Evolutionary conservation across 169 alveolate genomes (phyloP).

Genomic region (Plasmodium inui): DNA sequence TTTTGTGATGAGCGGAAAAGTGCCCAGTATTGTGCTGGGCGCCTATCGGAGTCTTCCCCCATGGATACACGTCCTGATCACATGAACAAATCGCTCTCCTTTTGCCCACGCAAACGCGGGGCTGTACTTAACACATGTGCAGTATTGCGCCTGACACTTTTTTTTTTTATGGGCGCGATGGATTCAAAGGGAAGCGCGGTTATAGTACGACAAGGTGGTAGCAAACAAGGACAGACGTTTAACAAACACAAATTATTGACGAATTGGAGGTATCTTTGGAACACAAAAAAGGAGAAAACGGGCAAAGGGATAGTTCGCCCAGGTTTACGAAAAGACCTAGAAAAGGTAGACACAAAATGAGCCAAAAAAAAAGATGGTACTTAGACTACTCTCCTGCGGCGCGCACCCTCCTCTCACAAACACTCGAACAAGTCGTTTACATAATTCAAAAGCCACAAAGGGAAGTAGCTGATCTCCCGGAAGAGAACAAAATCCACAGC

Average conservation of each 20-base stretch:
- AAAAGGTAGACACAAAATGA: background rate
- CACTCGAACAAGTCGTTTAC: slow-evolving; percentile 73
- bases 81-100: background rate
- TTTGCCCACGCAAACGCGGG: background rate
- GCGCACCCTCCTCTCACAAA: slow-evolving; percentile 9
- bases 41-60: background rate
- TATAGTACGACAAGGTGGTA: background rate
- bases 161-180: background rate
- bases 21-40: background rate
- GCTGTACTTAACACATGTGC: background rate
- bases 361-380: background rate
- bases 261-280: background rate
- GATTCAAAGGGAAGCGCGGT: background rate
- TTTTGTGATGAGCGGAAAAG: background rate
- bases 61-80: background rate
- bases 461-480: slow-evolving; percentile 57
- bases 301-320: background rate
- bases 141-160: background rate
- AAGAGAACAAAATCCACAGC: slow-evolving; percentile 31
- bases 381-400: background rate
- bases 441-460: slow-evolving; percentile 67
- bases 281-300: background rate
- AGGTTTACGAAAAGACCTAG: background rate
- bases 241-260: background rate
- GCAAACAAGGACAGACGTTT: background rate